Base-by-base conservation (phyloP, 495 filamentous ascomycete genomes). In the Lasiosphaeria miniovina region DNA sequence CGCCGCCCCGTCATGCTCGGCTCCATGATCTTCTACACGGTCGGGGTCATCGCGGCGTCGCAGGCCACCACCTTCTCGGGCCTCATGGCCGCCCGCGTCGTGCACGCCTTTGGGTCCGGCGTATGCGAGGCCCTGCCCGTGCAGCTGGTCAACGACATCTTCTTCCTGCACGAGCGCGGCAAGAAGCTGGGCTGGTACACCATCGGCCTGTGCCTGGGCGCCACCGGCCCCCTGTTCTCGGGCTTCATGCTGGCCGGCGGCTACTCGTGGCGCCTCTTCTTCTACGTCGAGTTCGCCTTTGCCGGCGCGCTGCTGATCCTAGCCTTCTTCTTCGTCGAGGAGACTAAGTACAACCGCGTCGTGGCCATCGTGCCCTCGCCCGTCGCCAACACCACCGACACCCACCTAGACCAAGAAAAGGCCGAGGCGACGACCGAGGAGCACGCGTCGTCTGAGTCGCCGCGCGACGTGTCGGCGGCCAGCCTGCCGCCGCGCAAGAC, bases 161-260 rank as follows among this genome's bases (percentile, higher is more conserved):
- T 85, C 69, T 88, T 88, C 71, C 68, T 88, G 1, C 84, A 89
- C 65, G 84, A 88, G 62, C 76, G 86, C 49, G 86, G 86, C 32
- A 81, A 82, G 43, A 84, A 85, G 65, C 85, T 88, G 58, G 87
- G 85, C 0, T 73, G 87, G 11, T 88, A 88, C 67, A 75, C 72
- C 3, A 62, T 69, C 63, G 60, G 40, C 46, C 62, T 73, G 48
- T 71, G 67, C 49, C 68, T 76, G 31, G 71, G 72, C 1, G 59
- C 71, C 0, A 66, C 73, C 8, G 67, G 69, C 3, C 66, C 74
- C 2, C 67, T 75, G 36, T 70, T 72, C n/a, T 69, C 72, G 8
- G 74, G 69, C 24, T 72, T 74, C 48, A 75, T 76, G 74, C 65
- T 75, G 4, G 57, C 59, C 15, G 71, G 63, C 5, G 56, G 65